Conservation (phyloP, 331 rosid genomes). For the Malus hybrid region DNA sequence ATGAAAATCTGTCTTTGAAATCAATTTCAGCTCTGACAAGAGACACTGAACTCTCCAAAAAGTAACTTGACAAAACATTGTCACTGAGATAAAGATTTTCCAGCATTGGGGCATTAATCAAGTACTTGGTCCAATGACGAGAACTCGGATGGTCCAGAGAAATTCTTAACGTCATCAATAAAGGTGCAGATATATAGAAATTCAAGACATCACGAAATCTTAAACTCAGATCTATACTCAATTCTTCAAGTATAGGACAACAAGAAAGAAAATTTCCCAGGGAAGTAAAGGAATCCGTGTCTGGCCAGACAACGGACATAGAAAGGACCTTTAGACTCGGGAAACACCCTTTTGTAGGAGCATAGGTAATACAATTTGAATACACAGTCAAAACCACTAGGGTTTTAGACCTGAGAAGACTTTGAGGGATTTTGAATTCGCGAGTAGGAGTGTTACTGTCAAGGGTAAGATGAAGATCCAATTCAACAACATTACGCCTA, state of each 20-base stretch:
- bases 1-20: too few relatives aligned
- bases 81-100: not conserved
- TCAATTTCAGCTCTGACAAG: too few relatives aligned
- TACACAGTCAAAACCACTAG: not conserved
- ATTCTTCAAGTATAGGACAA: not conserved
- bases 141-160: too few relatives aligned
- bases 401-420: not conserved
- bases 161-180: not conserved
- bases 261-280: not conserved
- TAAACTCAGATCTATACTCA: not conserved
- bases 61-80: not conserved
- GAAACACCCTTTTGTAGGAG: not conserved
- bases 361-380: not conserved
- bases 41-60: too few relatives aligned
- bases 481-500: not conserved
- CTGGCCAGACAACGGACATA: not conserved
- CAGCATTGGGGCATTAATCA: not conserved
- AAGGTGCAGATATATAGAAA: not conserved
- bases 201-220: not conserved
- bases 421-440: not conserved
- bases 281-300: not conserved
- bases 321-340: not conserved
- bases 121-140: too few relatives aligned
- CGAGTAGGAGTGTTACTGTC: too few relatives aligned
- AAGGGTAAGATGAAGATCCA: not conserved